phyloP scores from a whole-genome alignment of 179 eudicot species.

The Nepenthes alata region DNA sequence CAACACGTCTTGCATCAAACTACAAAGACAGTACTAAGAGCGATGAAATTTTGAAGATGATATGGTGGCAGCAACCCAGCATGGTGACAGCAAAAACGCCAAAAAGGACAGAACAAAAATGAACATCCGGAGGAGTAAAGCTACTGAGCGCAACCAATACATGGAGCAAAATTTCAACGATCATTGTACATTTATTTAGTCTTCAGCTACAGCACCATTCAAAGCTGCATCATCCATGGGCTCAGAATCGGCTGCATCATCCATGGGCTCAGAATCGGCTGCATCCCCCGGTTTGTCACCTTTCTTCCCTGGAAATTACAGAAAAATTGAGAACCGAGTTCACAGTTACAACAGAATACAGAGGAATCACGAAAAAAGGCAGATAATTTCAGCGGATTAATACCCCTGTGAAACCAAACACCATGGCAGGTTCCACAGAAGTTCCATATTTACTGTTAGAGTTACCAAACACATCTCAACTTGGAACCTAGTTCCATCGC shows the following conservation, averaged over 20 bases:
- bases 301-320: conserved; percentile 32
- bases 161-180: conserved; percentile 12
- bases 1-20: no score
- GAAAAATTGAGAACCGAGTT: not conserved
- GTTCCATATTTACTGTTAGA: not conserved
- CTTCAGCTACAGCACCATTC: conserved; percentile 25
- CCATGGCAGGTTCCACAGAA: no score
- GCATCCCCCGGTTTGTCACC: conserved; percentile 38
- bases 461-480: not conserved
- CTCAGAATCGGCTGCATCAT: conserved; percentile 25
- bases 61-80: no score
- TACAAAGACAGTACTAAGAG: no score
- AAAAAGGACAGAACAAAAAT: no score
- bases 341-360: no score
- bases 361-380: no score
- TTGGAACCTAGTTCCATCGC: no score
- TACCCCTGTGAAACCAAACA: no score
- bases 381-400: no score
- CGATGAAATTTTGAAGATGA: no score
- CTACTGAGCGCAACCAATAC: not conserved
- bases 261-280: conserved; percentile 36
- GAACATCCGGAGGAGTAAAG: not conserved
- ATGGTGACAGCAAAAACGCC: no score
- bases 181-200: conserved; percentile 7
- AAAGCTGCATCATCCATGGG: conserved; percentile 32